Evolutionary conservation across 306 rosid genomes (phyloP).

Genomic region (Amphicarpaea edgeworthii): DNA sequence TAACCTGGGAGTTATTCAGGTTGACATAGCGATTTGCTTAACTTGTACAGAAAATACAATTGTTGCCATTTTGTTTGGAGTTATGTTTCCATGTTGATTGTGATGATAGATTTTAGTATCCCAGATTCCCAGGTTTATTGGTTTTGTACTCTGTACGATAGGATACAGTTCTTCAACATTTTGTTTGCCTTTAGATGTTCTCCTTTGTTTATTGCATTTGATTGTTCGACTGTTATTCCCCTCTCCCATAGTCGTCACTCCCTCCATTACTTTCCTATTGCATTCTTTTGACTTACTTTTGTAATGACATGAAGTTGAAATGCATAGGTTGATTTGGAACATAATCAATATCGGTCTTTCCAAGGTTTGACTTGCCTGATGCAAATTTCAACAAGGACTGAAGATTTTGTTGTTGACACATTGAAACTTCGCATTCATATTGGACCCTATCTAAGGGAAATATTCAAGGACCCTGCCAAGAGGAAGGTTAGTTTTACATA

Average conservation of each 20-base stretch:
- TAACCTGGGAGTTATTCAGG: background rate
- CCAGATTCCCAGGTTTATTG: background rate
- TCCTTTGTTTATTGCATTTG: background rate
- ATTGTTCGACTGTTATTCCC: conserved; percentile 19
- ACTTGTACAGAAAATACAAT: background rate
- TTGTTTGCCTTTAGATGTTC: conserved; percentile 8
- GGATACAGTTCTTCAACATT: background rate
- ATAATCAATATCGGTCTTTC: conserved; percentile 93
- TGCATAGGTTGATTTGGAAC: conserved; percentile 92
- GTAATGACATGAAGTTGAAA: conserved; percentile 29
- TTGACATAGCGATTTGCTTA: conserved; percentile 4
- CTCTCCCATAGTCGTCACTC: background rate
- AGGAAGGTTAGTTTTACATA: conserved; percentile 68
- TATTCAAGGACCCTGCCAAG: conserved; percentile 91
- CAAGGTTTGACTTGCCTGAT: conserved; percentile 98
- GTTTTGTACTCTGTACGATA: background rate
- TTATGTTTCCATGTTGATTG: conserved; percentile 21
- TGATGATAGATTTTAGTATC: background rate
- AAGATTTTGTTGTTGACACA: conserved; percentile 92
- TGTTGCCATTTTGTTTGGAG: conserved; percentile 9
- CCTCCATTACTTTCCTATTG: background rate
- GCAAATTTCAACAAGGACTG: conserved; percentile 94
- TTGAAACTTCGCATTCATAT: conserved; percentile 84
- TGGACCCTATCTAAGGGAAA: conserved; percentile 91
- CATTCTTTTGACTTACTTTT: conserved; percentile 33